These are phyloP conservation scores for Cordyceps sp. DNA, from an alignment of 2,329 filamentous ascomycete genomes.

Conservation along the genomic window DNA sequence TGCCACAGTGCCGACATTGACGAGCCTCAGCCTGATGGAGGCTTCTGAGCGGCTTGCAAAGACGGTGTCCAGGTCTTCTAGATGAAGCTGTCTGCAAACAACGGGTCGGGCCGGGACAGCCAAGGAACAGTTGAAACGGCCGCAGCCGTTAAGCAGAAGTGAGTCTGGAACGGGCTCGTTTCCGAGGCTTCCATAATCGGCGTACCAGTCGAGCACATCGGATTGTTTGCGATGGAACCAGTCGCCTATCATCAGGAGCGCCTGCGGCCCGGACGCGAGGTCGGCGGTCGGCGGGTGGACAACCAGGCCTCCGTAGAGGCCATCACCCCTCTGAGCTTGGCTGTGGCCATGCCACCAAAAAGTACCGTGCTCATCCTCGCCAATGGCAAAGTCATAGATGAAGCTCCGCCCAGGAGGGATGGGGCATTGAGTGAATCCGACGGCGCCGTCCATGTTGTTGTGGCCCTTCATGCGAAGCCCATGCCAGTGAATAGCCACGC, in stretches of 20 bases:
- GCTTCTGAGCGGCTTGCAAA: slow-evolving; percentile 1
- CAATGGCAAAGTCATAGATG: slow-evolving; percentile 40
- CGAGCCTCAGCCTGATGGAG: slow-evolving; percentile 6
- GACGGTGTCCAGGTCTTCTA: slow-evolving; percentile 5
- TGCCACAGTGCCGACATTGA: slow-evolving; percentile 9
- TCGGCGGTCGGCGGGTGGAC: slow-evolving; percentile 31
- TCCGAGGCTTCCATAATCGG: slow-evolving; percentile 18
- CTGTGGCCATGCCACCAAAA: slow-evolving; percentile 46
- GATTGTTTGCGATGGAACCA: slow-evolving; percentile 21
- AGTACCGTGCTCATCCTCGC: slow-evolving; percentile 35
- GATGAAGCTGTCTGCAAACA: slow-evolving; percentile 4
- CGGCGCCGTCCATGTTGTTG: slow-evolving; percentile 49
- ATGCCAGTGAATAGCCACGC: slow-evolving; percentile 54
- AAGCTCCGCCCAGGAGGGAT: slow-evolving; percentile 32
- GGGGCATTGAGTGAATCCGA: slow-evolving; percentile 28
- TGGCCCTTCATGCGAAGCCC: slow-evolving; percentile 59
- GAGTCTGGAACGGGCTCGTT: slow-evolving; percentile 21
- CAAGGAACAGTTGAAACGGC: slow-evolving; percentile 14
- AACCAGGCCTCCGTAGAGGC: slow-evolving; percentile 40
- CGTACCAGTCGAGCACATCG: slow-evolving; percentile 13
- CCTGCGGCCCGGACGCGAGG: slow-evolving; percentile 20
- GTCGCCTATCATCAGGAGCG: slow-evolving; percentile 32
- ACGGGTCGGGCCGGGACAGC: slow-evolving; percentile 10
- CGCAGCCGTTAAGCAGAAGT: slow-evolving; percentile 17
- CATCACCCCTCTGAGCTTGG: slow-evolving; percentile 29